These are phyloP conservation scores for Xerocomus potaroensis DNA, from an alignment of 768 basidiomycete species.

Conservation along the genomic window DNA sequence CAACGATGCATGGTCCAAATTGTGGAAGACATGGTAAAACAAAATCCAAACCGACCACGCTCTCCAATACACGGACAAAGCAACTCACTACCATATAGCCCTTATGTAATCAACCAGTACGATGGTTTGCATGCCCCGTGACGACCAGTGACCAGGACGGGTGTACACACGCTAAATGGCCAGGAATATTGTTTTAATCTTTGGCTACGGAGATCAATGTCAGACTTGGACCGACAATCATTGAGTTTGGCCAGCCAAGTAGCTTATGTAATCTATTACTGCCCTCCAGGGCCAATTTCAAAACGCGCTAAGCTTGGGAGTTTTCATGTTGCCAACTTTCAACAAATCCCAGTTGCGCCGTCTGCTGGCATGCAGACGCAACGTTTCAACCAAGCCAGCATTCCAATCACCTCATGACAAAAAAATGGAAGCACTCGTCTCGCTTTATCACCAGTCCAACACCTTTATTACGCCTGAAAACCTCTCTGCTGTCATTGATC, in stretches of 20 bases:
- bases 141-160: no score
- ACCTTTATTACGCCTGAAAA: constrained; percentile 69
- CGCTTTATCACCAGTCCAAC: constrained; percentile 73
- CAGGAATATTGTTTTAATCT: no score
- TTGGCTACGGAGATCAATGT: no score
- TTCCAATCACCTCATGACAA: constrained; percentile 17
- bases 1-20: constrained; percentile 63
- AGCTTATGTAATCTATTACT: constrained; percentile 18
- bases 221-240: no score
- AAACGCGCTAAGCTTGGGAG: not conserved
- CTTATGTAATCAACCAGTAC: not conserved
- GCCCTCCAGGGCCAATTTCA: not conserved
- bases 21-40: constrained; percentile 73
- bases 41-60: constrained; percentile 46
- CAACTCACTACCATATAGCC: not conserved
- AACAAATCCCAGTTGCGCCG: constrained; percentile 4
- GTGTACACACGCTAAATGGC: no score
- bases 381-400: constrained; percentile 19
- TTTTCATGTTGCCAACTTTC: constrained; percentile 14
- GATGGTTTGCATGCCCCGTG: no score
- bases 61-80: constrained; percentile 41
- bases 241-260: no score
- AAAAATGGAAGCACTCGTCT: constrained; percentile 67
- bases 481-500: constrained; percentile 59
- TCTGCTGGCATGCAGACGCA: constrained; percentile 14